Evolutionary conservation across 306 rosid genomes (phyloP).

Genomic region (Dalbergia oliveri): DNA sequence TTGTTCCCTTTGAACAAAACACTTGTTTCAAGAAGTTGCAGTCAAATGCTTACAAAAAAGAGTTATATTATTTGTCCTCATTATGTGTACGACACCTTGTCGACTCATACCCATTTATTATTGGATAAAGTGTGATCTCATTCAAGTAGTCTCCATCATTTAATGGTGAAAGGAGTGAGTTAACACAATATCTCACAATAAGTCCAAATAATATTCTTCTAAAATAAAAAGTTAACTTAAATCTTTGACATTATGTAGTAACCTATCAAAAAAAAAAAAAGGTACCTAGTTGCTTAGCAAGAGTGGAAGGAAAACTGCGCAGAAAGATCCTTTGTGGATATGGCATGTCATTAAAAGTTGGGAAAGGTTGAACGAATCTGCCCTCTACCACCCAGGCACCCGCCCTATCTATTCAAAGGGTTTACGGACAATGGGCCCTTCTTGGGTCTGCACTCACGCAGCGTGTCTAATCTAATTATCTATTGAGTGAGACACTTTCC

Average conservation of each 20-base stretch:
- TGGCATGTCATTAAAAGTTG: constrained; percentile 5
- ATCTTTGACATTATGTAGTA: neutral
- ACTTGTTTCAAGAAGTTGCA: neutral
- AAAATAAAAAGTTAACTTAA: neutral
- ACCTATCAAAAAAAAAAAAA: neutral
- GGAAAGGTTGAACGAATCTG: neutral
- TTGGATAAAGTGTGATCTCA: too few relatives aligned
- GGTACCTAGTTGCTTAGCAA: neutral
- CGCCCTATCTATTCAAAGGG: neutral
- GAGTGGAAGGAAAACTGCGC: neutral
- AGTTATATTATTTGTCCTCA: too few relatives aligned
- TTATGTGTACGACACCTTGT: too few relatives aligned
- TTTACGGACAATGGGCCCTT: neutral
- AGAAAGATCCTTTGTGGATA: constrained; percentile 1
- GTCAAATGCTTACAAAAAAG: neutral
- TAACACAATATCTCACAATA: too few relatives aligned
- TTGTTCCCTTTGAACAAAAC: too few relatives aligned
- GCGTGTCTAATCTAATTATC: neutral
- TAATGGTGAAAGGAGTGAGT: too few relatives aligned
- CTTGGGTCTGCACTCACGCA: neutral
- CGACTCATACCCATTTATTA: too few relatives aligned
- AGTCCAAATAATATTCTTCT: too few relatives aligned
- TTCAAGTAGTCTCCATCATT: too few relatives aligned
- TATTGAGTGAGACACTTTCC: neutral
- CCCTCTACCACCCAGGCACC: neutral